These are phyloP conservation scores for Nicotiana noctiflora DNA, from an alignment of 257 asterid species.

Conservation along the genomic window DNA sequence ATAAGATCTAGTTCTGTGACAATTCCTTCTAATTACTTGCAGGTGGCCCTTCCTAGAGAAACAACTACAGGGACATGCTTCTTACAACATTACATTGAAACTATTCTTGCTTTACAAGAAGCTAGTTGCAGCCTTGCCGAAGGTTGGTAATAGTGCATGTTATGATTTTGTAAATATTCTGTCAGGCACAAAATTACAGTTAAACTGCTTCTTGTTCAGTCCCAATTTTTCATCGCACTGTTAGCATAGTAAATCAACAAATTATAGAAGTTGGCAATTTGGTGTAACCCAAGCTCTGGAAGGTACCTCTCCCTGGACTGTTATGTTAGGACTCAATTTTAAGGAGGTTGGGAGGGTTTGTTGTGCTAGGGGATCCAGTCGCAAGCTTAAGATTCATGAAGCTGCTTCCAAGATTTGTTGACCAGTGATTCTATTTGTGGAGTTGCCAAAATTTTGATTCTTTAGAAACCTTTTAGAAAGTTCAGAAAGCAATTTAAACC, in stretches of 20 bases:
- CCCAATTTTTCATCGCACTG: neutral
- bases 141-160: constrained; percentile 45
- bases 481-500: neutral
- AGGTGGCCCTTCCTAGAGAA: constrained; percentile 94
- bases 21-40: constrained; percentile 21
- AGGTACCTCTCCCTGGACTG: neutral
- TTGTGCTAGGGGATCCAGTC: neutral
- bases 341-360: neutral
- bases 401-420: neutral
- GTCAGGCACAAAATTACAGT: neutral
- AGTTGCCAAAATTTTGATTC: neutral
- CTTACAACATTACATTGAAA: constrained; percentile 84
- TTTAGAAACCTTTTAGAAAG: neutral
- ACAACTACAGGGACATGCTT: constrained; percentile 79
- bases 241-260: neutral
- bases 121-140: constrained; percentile 56
- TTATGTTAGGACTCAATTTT: neutral
- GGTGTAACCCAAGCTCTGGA: neutral
- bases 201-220: neutral
- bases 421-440: neutral
- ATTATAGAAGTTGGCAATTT: neutral
- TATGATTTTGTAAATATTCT: neutral
- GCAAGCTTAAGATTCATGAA: neutral
- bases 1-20: constrained; percentile 17
- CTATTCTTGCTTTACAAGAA: constrained; percentile 90